Evolutionary conservation across 2,329 filamentous ascomycete genomes (phyloP).

Genomic region (Phyllosticta ampelicida): DNA sequence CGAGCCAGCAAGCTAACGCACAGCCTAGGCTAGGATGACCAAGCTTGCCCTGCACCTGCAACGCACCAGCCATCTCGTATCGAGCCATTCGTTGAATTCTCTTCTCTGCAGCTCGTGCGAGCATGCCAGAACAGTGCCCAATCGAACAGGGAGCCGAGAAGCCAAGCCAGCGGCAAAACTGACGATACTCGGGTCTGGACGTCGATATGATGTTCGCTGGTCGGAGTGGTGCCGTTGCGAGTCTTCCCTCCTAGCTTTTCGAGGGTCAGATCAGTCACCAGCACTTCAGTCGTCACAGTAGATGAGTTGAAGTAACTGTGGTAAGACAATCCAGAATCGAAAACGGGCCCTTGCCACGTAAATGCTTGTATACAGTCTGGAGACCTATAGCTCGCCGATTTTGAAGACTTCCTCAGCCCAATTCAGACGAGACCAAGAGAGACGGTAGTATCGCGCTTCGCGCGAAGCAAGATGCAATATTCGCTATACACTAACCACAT

Average conservation of each 20-base stretch:
- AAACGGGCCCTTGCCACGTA: too few species aligned
- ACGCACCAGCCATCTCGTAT: not conserved
- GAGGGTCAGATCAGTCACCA: too few species aligned
- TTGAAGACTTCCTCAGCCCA: not conserved
- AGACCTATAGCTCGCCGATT: too few species aligned
- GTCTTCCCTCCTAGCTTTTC: not conserved
- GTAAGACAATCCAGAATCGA: too few species aligned
- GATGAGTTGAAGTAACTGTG: too few species aligned
- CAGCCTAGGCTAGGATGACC: not conserved
- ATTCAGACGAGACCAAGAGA: not conserved
- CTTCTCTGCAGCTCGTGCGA: not conserved
- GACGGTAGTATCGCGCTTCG: not conserved
- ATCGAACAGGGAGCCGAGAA: not conserved
- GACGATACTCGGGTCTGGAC: not conserved
- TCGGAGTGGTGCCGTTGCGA: not conserved
- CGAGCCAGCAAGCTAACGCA: not conserved
- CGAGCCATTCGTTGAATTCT: not conserved
- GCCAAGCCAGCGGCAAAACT: not conserved
- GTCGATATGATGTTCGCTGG: not conserved
- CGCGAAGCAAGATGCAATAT: not conserved
- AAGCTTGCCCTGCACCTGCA: not conserved
- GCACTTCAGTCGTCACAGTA: too few species aligned
- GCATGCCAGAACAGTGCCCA: not conserved
- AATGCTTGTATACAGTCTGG: too few species aligned
- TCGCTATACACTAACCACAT: not conserved